Conservation (phyloP, 2,329 filamentous ascomycete species). For the Phoma herbarum region DNA sequence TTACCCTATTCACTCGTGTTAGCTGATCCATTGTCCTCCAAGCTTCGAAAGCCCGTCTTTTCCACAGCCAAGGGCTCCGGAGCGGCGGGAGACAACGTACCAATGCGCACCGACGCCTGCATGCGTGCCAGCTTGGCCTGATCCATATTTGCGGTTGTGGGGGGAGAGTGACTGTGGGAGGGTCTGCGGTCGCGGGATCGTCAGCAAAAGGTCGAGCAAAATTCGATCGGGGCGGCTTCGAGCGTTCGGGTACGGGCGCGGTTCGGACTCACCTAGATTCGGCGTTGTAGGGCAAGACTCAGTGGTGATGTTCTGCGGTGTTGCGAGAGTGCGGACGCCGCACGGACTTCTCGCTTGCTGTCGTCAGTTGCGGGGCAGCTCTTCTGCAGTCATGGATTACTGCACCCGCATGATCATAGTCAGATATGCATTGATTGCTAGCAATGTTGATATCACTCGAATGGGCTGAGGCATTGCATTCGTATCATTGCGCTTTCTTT, state of each 20-base stretch:
- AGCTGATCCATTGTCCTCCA: conserved; percentile 28
- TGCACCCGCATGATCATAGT: background rate
- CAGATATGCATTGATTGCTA: no score
- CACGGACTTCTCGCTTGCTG: conserved; percentile 18
- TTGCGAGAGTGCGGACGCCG: conserved; percentile 22
- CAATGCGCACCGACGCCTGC: conserved; percentile 56
- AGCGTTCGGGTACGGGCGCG: conserved; percentile 19
- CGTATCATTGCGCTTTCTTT: background rate
- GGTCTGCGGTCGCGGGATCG: conserved; percentile 28
- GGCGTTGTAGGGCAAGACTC: conserved; percentile 38
- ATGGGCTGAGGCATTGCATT: background rate
- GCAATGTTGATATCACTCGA: background rate
- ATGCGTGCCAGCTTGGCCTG: conserved; percentile 57
- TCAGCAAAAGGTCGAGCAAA: conserved; percentile 30
- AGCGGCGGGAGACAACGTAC: conserved; percentile 41
- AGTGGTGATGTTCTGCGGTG: conserved; percentile 25
- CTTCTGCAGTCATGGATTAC: background rate
- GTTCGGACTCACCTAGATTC: conserved; percentile 37
- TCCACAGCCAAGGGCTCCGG: background rate
- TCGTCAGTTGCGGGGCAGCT: conserved; percentile 25
- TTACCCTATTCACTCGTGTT: conserved; percentile 44
- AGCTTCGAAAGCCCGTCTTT: conserved; percentile 16
- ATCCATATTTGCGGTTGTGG: conserved; percentile 55
- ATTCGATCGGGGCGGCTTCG: conserved; percentile 17
- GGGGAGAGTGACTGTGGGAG: conserved; percentile 34